Evolutionary conservation across 2,329 filamentous ascomycete genomes (phyloP), one percentile per base, ranked within the genome.

Genomic region (Colletotrichum lupini): DNA sequence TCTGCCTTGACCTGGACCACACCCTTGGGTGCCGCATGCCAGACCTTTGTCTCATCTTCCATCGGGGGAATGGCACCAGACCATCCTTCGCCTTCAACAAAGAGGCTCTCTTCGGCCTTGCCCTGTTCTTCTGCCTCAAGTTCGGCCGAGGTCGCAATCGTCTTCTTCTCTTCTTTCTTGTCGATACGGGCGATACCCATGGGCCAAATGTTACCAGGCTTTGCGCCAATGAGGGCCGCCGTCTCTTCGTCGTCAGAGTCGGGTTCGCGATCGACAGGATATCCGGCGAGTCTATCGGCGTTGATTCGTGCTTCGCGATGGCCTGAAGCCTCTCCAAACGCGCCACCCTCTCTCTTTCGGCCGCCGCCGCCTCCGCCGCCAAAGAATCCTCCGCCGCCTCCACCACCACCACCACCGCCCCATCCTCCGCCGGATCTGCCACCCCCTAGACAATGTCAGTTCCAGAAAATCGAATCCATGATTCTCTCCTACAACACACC

Each of bases 141-240:
- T 75, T 91, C 89, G 49, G 87, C 88, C n/a, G 87, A 87, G 0
- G 88, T 90, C 12, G 88, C 86, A 60, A 90, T 86, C 65, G 87
- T 83, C 35, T 89, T 80, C n/a, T 85, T 87, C 28, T 86, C 82
- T 19, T 90, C 87, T 78, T 89, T 87, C 76, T 89, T 87, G 75
- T 89, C 86, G 73, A 84, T 83, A 73, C 89, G 85, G 75, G 86
- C 84, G 75, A 91, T 89, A 61, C 88, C 88, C 82, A 91, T 87
- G 19, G 89, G 89, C 75, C 90, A 82, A 24, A 85, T 78, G 63
- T 67, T 68, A 42, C 66, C 69, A 22, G 74, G 74, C 37, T 76
- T 72, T 28, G 67, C 55, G 42, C 64, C 61, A 35, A 76, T 74
- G 12, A 76, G 58, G 24, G 73, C 73, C 26, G 68, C 68, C 22